phyloP scores from a whole-genome alignment of 2,329 filamentous ascomycete genomes.

The Ploettnerulaceae sp. region DNA sequence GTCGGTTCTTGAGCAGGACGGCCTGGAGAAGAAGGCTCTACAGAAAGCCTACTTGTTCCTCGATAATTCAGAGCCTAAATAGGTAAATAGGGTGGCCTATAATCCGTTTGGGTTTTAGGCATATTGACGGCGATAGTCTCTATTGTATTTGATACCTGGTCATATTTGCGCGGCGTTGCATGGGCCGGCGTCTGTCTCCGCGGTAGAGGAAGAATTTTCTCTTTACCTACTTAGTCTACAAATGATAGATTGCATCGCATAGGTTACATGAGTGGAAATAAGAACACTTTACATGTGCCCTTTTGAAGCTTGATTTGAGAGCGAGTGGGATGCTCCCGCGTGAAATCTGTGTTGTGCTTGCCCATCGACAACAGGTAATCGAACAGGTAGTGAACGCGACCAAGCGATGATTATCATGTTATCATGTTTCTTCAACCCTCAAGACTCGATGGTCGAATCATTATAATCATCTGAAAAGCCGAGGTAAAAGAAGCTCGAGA shows the following conservation, averaged over 20 bases:
- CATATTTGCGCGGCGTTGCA: conserved; percentile 24
- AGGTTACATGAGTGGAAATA: conserved; percentile 3
- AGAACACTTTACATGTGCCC: background rate
- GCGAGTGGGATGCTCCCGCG: background rate
- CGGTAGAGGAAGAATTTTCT: conserved; percentile 6
- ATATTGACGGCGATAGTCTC: conserved; percentile 5
- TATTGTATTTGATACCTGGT: conserved; percentile 19
- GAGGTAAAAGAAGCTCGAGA: too few relatives aligned
- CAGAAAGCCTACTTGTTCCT: conserved; percentile 39
- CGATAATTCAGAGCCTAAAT: conserved; percentile 30
- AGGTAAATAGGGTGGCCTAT: conserved; percentile 36
- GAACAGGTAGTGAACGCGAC: background rate
- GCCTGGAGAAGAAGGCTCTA: conserved; percentile 58
- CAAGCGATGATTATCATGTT: too few relatives aligned
- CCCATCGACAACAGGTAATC: background rate
- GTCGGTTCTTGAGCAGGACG: conserved; percentile 72
- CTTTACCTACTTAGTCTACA: background rate
- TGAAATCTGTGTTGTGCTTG: background rate
- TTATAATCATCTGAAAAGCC: too few relatives aligned
- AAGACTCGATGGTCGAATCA: background rate
- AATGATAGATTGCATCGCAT: conserved; percentile 6
- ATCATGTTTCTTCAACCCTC: too few relatives aligned
- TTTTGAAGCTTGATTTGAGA: background rate
- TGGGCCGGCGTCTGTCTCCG: conserved; percentile 17
- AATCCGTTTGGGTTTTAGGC: conserved; percentile 2